phyloP scores from a whole-genome alignment of 352 stramenopile species.

The Blastocystis sp. region DNA sequence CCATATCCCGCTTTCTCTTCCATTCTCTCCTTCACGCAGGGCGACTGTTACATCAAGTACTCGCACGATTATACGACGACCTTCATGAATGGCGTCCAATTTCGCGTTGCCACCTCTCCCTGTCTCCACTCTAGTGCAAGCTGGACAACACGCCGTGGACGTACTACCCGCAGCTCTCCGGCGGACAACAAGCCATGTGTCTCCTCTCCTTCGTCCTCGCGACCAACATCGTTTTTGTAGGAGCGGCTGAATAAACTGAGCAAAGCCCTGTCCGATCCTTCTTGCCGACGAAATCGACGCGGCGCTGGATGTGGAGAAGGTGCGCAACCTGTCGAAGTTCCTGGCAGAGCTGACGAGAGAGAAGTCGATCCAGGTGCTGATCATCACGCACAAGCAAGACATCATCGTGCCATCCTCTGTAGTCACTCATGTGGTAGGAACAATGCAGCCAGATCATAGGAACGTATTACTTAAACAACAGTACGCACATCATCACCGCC shows the following conservation, averaged over 20 bases:
- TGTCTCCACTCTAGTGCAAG: slow-evolving; percentile 10
- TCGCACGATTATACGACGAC: slow-evolving; percentile 6
- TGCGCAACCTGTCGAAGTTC: not conserved
- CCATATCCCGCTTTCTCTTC: not conserved
- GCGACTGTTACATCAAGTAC: slow-evolving; percentile 52
- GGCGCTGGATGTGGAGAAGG: slow-evolving; percentile 37
- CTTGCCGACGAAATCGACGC: slow-evolving; percentile 49
- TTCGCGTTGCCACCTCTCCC: not conserved
- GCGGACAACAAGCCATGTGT: slow-evolving; percentile 39
- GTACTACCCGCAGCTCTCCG: slow-evolving; percentile 25
- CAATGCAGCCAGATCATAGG: slow-evolving; percentile 39
- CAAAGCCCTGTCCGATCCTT: slow-evolving; percentile 16
- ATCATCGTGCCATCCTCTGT: not conserved
- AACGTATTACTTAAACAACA: slow-evolving; percentile 52
- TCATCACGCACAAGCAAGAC: slow-evolving; percentile 52
- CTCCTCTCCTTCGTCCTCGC: slow-evolving; percentile 37
- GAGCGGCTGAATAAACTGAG: not conserved
- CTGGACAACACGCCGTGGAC: slow-evolving; percentile 38
- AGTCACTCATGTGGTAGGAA: not conserved
- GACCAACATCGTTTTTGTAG: slow-evolving; percentile 36
- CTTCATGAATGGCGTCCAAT: not conserved
- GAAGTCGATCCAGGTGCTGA: slow-evolving; percentile 14
- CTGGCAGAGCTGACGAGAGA: not conserved
- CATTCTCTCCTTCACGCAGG: not conserved
- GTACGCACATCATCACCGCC: slow-evolving; percentile 35